Percentiles rank a stretch among this genome's conserved stretches.
These are phyloP conservation scores for Plantago rigida DNA, from an alignment of 305 asterid genomes.

Conservation along the genomic window DNA sequence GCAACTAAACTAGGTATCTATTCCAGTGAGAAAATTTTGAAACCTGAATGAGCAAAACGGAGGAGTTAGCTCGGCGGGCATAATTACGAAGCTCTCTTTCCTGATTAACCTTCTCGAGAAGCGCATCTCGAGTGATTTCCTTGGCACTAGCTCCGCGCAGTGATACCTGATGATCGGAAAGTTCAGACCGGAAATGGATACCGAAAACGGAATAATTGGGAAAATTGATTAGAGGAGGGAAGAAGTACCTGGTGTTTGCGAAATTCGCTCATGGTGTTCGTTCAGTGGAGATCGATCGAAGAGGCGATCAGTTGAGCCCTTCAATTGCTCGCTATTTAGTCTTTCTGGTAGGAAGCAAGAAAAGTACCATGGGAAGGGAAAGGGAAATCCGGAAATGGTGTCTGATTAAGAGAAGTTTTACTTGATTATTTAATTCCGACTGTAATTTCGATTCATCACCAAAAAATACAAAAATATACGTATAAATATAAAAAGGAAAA, in stretches of 20 bases:
- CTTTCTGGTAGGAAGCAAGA: no score
- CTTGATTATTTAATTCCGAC: no score
- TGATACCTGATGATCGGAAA: constrained; percentile 56
- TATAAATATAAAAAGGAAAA: no score
- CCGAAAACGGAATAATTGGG: not conserved
- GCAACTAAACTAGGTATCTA: not conserved
- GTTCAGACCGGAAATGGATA: not conserved
- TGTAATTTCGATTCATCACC: no score
- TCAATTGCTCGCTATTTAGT: no score
- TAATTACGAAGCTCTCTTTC: constrained; percentile 72
- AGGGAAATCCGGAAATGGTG: no score
- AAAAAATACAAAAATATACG: no score
- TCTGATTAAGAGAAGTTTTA: no score
- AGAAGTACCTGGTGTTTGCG: constrained; percentile 39
- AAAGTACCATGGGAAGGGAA: no score
- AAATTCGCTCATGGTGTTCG: constrained; percentile 36
- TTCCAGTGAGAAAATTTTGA: not conserved
- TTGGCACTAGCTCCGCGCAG: constrained; percentile 91
- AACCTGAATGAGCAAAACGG: constrained; percentile 70
- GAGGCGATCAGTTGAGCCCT: constrained; percentile 3
- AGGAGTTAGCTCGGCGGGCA: constrained; percentile 63
- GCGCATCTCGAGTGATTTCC: constrained; percentile 78
- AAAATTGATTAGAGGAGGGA: constrained; percentile 4
- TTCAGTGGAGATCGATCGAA: constrained; percentile 23
- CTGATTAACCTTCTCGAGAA: constrained; percentile 63